Percentiles rank a stretch among this genome's conserved stretches.
These are phyloP conservation scores for Draba incana DNA, from an alignment of 345 rosid genomes.

Conservation along the genomic window DNA sequence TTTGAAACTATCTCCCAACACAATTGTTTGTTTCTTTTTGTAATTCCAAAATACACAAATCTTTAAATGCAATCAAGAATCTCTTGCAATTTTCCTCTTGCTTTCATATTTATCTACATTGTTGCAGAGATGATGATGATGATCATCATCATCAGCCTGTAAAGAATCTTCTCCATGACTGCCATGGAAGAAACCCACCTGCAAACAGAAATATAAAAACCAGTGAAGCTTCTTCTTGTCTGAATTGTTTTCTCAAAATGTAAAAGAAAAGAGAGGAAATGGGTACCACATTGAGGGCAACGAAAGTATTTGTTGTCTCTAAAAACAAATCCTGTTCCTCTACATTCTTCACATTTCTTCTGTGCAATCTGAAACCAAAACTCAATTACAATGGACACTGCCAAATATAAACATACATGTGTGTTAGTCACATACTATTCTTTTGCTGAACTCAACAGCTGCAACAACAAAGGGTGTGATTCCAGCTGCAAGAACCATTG, in stretches of 20 bases:
- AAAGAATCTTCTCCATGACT: constrained; percentile 89
- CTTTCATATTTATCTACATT: neutral
- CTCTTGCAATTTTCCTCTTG: neutral
- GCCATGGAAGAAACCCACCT: constrained; percentile 98
- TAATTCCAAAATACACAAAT: constrained; percentile 24
- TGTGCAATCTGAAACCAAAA: constrained; percentile 68
- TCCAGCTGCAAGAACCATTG: constrained; percentile 65
- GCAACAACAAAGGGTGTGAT: constrained; percentile 77
- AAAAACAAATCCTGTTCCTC: constrained; percentile 75
- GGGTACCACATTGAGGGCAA: constrained; percentile 66
- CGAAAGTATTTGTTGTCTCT: constrained; percentile 57
- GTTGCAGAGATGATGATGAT: constrained; percentile 24
- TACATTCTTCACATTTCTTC: constrained; percentile 69
- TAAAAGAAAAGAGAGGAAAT: neutral
- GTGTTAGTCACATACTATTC: constrained; percentile 56
- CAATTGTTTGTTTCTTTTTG: constrained; percentile 18
- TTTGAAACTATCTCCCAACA: constrained; percentile 26
- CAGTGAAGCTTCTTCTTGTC: constrained; percentile 12
- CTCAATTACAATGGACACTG: constrained; percentile 3
- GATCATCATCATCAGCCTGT: constrained; percentile 62
- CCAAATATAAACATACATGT: neutral
- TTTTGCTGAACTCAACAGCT: constrained; percentile 89
- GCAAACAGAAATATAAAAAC: constrained; percentile 27
- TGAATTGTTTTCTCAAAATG: neutral
- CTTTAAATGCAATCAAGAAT: neutral